Evolutionary conservation across 2,329 filamentous ascomycete genomes (phyloP).

Genomic region (Amauroascus verrucosus): DNA sequence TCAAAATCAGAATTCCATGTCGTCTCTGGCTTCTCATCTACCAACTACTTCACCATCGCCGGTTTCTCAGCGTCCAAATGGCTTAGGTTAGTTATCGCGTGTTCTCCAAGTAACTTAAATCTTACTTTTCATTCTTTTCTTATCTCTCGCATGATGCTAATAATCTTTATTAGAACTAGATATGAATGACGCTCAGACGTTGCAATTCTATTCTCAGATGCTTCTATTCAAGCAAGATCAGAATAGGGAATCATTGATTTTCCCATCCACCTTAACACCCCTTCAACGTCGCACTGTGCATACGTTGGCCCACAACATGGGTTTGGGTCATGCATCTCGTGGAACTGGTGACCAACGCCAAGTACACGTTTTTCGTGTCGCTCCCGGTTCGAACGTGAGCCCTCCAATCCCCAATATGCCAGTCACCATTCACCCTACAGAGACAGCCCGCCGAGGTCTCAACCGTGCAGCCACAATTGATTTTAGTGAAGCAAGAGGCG

Average conservation of each 20-base stretch:
- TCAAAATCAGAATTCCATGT: conserved; percentile 77
- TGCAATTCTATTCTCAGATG: conserved; percentile 83
- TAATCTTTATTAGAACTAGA: conserved; percentile 55
- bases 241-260: conserved; percentile 68
- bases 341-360: conserved; percentile 79
- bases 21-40: conserved; percentile 59
- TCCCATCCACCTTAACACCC: conserved; percentile 69
- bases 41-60: conserved; percentile 57
- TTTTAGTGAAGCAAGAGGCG: conserved; percentile 72
- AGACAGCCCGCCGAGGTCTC: conserved; percentile 70
- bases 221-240: conserved; percentile 77
- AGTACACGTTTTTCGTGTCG: conserved; percentile 68
- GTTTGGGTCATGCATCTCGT: conserved; percentile 78
- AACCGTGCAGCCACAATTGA: conserved; percentile 96
- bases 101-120: not conserved
- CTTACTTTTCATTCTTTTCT: conserved; percentile 9
- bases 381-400: conserved; percentile 45
- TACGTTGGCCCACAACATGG: conserved; percentile 90
- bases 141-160: conserved; percentile 13
- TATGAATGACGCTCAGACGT: conserved; percentile 77
- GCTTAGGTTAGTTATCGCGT: conserved; percentile 26
- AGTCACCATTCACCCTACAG: conserved; percentile 54
- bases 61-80: conserved; percentile 46
- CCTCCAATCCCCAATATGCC: conserved; percentile 54
- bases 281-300: conserved; percentile 83